Base-by-base conservation (phyloP, 78 protist genomes). In the Dictyostelium purpureum region DNA sequence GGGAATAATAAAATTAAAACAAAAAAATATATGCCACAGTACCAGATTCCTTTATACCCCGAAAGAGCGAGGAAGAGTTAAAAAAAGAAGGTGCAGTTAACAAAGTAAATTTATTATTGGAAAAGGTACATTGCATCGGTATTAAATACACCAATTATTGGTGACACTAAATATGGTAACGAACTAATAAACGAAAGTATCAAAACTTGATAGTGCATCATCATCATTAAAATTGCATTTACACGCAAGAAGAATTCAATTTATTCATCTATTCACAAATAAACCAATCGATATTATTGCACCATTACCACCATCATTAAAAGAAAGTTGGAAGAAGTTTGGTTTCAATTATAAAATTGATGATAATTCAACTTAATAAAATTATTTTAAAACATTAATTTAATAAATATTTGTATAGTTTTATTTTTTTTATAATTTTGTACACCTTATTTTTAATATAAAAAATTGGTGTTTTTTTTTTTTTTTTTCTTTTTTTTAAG, bases 211-310 rank as follows among this genome's bases (percentile, higher is more conserved):
- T 75, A 21, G 9, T 85, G 14, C 76, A 65, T 5, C 26, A 73
- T 24, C 61, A 65, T n/a, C n/a, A 16, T 51, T 65, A 12, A 63
- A 6, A 63, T 33, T 85, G 24, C 92, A 85, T 73, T 57, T 85
- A 31, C 92, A 85, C 31, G 92, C 92, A 1, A 85, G 92, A 85
- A 85, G 92, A 73, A 49, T 85, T n/a, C 57, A 73, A 21, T 85
- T 85, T 57, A 4, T 21, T 57, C 92, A 85, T 61, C 92, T 82
- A 81, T n/a, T 81, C 21, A 85, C 92, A 9, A 85, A 85, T 35
- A 85, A 85, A 37, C n/a, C 31, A 35, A 61, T 85, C 10, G 92
- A 85, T 61, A 57, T 85, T 9, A 19, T 65, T 43, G 92, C 92
- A 43, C 92, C 92, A 1, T 6, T 85, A 12, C 82, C 92, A 40